Base-by-base conservation (phyloP, 2,329 filamentous ascomycete species). In the Claviceps sp. region DNA sequence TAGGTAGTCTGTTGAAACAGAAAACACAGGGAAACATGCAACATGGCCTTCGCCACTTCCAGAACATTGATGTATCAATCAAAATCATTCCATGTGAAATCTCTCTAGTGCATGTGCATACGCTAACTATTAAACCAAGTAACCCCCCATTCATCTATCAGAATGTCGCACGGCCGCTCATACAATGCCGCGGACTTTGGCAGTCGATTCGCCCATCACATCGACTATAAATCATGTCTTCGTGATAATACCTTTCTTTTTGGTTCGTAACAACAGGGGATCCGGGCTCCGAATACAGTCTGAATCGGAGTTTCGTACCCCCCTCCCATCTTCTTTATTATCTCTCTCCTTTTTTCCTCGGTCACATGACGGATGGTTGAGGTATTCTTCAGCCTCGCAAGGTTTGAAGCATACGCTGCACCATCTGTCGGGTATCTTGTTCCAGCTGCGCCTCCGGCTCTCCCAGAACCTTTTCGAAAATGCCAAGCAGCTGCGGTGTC, bases 391-490 rank as follows among this genome's bases (percentile, higher is more conserved):
- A 54, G 17, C 51, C 45, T 29, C 48, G 39, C 50, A 76, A 63
- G 23, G 65, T 62, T 62, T 69, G 71, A 54, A 86, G 82, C 50
- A 85, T 77, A 63, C 82, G 76, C 59, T 79, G 72, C 45, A 91
- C 73, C 61, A 84, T 74, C 56, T 74, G 70, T 53, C 85, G 79
- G 9, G 83, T 88, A 69, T 85, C 81, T 8, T 79, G 75, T 61
- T 85, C 83, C 43, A 93, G 75, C 72, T 93, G 86, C 54, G 87
- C 85, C 66, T 85, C 77, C 1, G 86, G 85, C 47, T 80, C 76
- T 53, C 76, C 72, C 52, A 91, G 75, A 17, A 90, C 86, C 61
- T 85, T 75, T 63, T 86, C 79, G 59, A 93, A 86, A 53, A 90
- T 69, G 13, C 79, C 76, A 57, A 88, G 71, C 52, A 93, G 74